Base-by-base conservation (phyloP, 805 yeast species). In the Schwanniomyces sp. region DNA sequence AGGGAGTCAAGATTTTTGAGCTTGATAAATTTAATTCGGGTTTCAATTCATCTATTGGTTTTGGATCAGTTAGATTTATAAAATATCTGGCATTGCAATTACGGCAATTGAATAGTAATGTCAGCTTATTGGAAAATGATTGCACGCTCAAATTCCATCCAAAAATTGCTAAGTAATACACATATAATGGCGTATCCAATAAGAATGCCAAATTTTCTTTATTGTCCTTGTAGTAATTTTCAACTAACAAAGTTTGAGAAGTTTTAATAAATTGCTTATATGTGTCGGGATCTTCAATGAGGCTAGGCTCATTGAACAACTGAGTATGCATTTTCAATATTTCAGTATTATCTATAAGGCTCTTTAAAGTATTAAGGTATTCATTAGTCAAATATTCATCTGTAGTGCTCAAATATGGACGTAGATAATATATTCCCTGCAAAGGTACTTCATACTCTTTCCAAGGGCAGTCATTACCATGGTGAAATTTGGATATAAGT, bases 61-160 rank as follows among this genome's bases (percentile, higher is more conserved):
- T 26, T 24, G 34, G 49, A 7, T 41, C 36, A 12, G 49, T 43
- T 10, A 57, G 50, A 37, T 62, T 53, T 27, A 72, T 44, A 45
- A 68, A 68, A 11, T 67, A 52, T 40, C 74, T 55, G 40, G 62
- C 62, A 52, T 72, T 70, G 50, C 78, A 73, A 47, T 63, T 63
- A 26, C 56, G 43, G 52, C 77, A 72, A n/a, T 59, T 62, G 34
- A 72, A 52, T 11, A 70, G 53, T 5, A 70, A 53, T 3, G 70
- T 62, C 16, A 62, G 41, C 12, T 61, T 57, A 24, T 55, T 40
- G 5, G 62, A 51, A 50, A 63, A 64, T 3, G 61, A 51, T 51
- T 69, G 75, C 6, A 66, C 60, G 28, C 64, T 50, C 37, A 73
- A 53, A 12, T 56, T 56, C 77, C 77, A 73, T 6, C 76, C 76